Percentiles rank a stretch among this genome's conserved stretches.
These are phyloP conservation scores for Auriculariales sp. DNA, from an alignment of 768 basidiomycete genomes.

Conservation along the genomic window DNA sequence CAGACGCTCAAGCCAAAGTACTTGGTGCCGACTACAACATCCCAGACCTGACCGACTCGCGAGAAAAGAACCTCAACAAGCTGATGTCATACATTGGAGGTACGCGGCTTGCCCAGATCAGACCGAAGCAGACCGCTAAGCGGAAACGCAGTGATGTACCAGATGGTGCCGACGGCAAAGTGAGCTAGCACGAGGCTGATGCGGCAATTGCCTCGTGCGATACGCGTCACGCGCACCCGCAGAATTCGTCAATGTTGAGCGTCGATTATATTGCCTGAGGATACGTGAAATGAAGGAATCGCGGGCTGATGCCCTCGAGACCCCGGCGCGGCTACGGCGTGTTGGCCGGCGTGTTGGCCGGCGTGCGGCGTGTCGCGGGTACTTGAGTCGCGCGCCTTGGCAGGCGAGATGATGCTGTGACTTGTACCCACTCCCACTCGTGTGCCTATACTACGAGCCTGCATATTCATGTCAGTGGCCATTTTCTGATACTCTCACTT, in stretches of 20 bases:
- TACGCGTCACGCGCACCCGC: not conserved
- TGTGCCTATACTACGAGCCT: no score
- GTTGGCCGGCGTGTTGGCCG: no score
- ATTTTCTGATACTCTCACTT: no score
- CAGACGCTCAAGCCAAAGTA: conserved; percentile 11
- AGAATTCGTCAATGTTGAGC: not conserved
- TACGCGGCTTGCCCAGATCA: conserved; percentile 5
- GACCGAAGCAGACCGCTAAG: not conserved
- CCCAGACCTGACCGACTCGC: conserved; percentile 20
- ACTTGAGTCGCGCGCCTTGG: no score
- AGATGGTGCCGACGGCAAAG: conserved; percentile 29
- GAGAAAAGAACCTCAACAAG: conserved; percentile 36
- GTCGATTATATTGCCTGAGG: not conserved
- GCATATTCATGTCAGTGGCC: no score
- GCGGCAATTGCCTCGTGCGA: not conserved
- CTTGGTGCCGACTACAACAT: conserved; percentile 21
- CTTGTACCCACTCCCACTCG: no score
- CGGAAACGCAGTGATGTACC: conserved; percentile 17
- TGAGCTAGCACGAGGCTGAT: conserved; percentile 6
- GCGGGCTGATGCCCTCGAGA: not conserved
- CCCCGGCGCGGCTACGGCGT: not conserved
- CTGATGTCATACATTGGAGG: conserved; percentile 45
- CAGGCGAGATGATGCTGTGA: no score
- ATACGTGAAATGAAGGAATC: not conserved
- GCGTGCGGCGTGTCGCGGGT: no score